phyloP scores from a whole-genome alignment of 2,329 filamentous ascomycete species.

The Diaporthe sp. region DNA sequence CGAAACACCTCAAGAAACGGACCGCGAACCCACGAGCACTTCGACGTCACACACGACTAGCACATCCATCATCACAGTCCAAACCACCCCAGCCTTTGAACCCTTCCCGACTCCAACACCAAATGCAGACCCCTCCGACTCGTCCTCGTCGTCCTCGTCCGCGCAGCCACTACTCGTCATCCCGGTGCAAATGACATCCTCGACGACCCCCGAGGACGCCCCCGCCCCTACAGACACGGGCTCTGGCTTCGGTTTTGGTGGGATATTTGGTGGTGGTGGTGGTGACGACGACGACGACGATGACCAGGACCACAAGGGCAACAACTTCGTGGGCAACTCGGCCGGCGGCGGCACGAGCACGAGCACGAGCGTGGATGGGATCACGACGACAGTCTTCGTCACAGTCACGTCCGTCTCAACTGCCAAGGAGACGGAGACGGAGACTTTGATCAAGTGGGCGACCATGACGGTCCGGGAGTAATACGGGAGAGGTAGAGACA shows the following conservation, averaged over 20 bases:
- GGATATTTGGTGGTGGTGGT: neutral
- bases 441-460: constrained; percentile 24
- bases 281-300: neutral
- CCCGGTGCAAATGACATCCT: constrained; percentile 13
- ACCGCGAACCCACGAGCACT: constrained; percentile 17
- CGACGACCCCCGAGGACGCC: constrained; percentile 1
- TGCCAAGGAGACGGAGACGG: constrained; percentile 36
- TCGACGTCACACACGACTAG: constrained; percentile 12
- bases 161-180: constrained; percentile 14
- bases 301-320: constrained; percentile 2
- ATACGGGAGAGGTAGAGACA: neutral
- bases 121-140: neutral
- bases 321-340: constrained; percentile 14
- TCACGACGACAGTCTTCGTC: constrained; percentile 37
- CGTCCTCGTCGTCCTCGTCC: constrained; percentile 12
- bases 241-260: neutral
- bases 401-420: constrained; percentile 37
- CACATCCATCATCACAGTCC: constrained; percentile 11
- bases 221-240: constrained; percentile 19
- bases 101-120: neutral
- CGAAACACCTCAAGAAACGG: neutral
- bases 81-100: neutral
- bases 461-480: constrained; percentile 19
- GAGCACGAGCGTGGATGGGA: constrained; percentile 24
- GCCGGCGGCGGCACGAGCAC: constrained; percentile 31